A percentile compares a stretch with the other conserved stretches of the same genome.
Conservation (phyloP, 179 eudicot species). For the Patellifolia procumbens region DNA sequence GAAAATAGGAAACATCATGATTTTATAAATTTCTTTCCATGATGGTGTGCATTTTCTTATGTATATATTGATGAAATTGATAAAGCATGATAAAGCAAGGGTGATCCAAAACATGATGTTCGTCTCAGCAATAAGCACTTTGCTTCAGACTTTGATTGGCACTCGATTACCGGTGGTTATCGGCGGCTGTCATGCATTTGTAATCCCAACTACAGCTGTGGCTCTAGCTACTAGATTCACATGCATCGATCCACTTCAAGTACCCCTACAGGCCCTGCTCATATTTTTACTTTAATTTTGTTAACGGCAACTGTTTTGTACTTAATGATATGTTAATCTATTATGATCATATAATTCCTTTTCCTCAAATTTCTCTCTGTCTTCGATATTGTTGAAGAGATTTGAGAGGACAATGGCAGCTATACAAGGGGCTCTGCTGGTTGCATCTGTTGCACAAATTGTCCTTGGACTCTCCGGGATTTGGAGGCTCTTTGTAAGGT, state of each 20-base stretch:
- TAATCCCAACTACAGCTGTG: conserved; percentile 57
- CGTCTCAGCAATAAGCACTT: conserved; percentile 67
- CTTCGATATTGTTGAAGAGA: conserved; percentile 58
- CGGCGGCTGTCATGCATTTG: conserved; percentile 59
- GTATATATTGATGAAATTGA: no score
- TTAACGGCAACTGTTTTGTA: no score
- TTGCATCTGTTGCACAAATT: conserved; percentile 57
- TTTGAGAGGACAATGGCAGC: conserved; percentile 66
- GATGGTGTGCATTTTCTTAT: no score
- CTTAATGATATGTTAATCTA: no score
- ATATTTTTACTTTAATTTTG: no score
- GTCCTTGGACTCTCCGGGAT: conserved; percentile 61
- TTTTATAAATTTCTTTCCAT: no score
- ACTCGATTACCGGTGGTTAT: conserved; percentile 74
- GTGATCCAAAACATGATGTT: conserved; percentile 75
- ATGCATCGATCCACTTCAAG: conserved; percentile 1
- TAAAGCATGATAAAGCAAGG: conserved; percentile 57
- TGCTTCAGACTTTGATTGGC: conserved; percentile 73
- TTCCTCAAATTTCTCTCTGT: no score
- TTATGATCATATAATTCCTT: no score
- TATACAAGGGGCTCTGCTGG: conserved; percentile 71
- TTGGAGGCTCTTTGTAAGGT: conserved; percentile 81
- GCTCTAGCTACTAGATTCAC: conserved; percentile 41
- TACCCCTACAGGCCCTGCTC: conserved; percentile 37
- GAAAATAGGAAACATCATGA: no score